phyloP scores from a whole-genome alignment of 2,329 filamentous ascomycete genomes.

The Colletotrichum cuscutae region DNA sequence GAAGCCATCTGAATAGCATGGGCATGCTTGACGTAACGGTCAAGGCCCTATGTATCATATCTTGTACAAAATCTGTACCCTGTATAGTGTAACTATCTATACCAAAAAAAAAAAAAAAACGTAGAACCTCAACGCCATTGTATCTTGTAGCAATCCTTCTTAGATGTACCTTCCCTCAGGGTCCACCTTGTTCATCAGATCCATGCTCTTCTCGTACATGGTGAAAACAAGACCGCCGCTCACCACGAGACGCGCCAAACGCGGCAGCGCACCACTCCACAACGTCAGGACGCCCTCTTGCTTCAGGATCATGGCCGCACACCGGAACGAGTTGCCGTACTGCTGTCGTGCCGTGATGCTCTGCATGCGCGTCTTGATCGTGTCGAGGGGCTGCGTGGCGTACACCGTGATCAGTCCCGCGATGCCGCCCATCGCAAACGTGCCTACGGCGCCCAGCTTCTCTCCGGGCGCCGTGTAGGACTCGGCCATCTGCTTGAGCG shows the following conservation, averaged over 20 bases:
- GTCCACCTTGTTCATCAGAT: slow-evolving; percentile 81
- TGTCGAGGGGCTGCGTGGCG: slow-evolving; percentile 82
- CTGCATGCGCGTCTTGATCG: slow-evolving; percentile 98
- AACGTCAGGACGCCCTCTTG: slow-evolving; percentile 91
- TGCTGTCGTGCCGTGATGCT: slow-evolving; percentile 83
- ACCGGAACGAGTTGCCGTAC: slow-evolving; percentile 90
- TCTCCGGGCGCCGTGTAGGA: slow-evolving; percentile 94
- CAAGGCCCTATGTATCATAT: slow-evolving; percentile 27
- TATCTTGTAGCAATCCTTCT: slow-evolving; percentile 23
- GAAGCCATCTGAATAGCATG: background rate
- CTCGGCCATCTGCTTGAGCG: slow-evolving; percentile 89
- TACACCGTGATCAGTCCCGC: slow-evolving; percentile 93
- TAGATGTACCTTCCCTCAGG: slow-evolving; percentile 87
- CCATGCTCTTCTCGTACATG: slow-evolving; percentile 98
- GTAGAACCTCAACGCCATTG: slow-evolving; percentile 13
- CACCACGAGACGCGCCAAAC: slow-evolving; percentile 84
- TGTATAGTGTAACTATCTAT: slow-evolving; percentile 35
- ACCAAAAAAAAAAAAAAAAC: slow-evolving; percentile 26
- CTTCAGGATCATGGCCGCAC: slow-evolving; percentile 84
- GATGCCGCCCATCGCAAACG: slow-evolving; percentile 89
- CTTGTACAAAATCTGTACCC: slow-evolving; percentile 36
- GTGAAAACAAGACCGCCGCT: slow-evolving; percentile 98
- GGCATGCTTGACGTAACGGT: background rate
- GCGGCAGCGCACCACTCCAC: slow-evolving; percentile 92
- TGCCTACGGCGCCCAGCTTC: slow-evolving; percentile 88